Base-by-base conservation (phyloP, 1,139 yeast genomes). In the Arxiozyma telluris region DNA sequence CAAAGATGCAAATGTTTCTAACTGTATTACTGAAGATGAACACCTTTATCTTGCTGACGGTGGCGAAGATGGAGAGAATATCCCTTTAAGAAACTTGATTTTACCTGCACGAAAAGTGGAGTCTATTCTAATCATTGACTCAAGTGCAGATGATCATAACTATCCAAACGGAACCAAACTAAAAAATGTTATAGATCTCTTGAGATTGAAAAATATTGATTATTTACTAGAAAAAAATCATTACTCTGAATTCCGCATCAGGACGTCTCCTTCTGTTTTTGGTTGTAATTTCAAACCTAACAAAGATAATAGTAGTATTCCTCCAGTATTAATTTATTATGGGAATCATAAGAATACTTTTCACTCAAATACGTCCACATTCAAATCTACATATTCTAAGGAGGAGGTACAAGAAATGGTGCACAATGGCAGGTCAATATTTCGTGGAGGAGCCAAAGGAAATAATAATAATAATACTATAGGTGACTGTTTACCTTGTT, bases 121-220 rank as follows among this genome's bases (percentile, higher is more conserved):
- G 62, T 72, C 81, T 8, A 75, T 83, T 5, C 75, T 83, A 62
- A 83, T 84, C 0, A 76, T 80, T 55, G 91, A 84, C 65, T 82
- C 83, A 50, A 80, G 87, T 1, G 83, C 82, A 30, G 85, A 83
- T 62, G 70, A 72, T 1, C 66, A 70, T 6, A 70, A 74, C n/a
- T 83, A 83, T 82, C 88, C 90, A 23, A 80, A 83, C 64, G 88
- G 88, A 11, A 74, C 82, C 0, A 76, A 84, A 21, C 67, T 82
- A 48, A 59, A 61, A 20, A 70, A 64, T 49, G 66, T 62, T 21
- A 60, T 73, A 48, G 63, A 67, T 27, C 62, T 67, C 51, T 50
- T 64, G 25, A 52, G 65, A 8, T 48, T 56, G 4, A 64, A 66
- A 22, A 56, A 57, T 5, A 55, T 56, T 8, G 44, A 47, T 21